phyloP scores from a whole-genome alignment of 2,329 filamentous ascomycete genomes.

The Pseudocercospora fuligena region DNA sequence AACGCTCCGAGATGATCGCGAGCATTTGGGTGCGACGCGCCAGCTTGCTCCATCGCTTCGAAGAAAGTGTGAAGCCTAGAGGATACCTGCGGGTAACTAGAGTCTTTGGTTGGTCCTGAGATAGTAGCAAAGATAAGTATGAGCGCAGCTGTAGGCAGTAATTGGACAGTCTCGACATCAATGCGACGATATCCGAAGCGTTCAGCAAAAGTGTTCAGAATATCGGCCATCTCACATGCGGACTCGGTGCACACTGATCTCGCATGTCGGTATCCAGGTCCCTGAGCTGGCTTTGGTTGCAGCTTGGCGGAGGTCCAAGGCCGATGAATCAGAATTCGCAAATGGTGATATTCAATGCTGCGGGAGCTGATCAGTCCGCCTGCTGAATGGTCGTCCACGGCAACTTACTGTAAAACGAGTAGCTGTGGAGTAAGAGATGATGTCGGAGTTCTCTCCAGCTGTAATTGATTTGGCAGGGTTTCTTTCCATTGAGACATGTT shows the following conservation, averaged over 20 bases:
- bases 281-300: conserved; percentile 48
- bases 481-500: conserved; percentile 48
- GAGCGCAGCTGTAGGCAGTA: conserved; percentile 51
- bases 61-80: conserved; percentile 49
- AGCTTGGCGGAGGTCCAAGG: conserved; percentile 51
- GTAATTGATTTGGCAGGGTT: conserved; percentile 44
- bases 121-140: conserved; percentile 41
- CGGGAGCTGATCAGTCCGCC: background rate
- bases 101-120: conserved; percentile 10
- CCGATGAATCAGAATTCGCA: conserved; percentile 51
- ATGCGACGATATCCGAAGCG: conserved; percentile 50
- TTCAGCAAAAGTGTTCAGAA: conserved; percentile 49
- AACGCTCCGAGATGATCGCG: conserved; percentile 32
- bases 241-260: conserved; percentile 51
- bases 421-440: conserved; percentile 17
- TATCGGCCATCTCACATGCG: conserved; percentile 46
- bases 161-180: conserved; percentile 51
- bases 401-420: conserved; percentile 25
- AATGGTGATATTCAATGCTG: conserved; percentile 50
- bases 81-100: conserved; percentile 31
- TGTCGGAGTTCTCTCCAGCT: conserved; percentile 36
- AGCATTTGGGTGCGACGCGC: conserved; percentile 48
- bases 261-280: conserved; percentile 51
- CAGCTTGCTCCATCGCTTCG: conserved; percentile 48
- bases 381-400: background rate